Evolutionary conservation across 202 grass and related monocot species (phyloP).

Genomic region (Setaria viridis): DNA sequence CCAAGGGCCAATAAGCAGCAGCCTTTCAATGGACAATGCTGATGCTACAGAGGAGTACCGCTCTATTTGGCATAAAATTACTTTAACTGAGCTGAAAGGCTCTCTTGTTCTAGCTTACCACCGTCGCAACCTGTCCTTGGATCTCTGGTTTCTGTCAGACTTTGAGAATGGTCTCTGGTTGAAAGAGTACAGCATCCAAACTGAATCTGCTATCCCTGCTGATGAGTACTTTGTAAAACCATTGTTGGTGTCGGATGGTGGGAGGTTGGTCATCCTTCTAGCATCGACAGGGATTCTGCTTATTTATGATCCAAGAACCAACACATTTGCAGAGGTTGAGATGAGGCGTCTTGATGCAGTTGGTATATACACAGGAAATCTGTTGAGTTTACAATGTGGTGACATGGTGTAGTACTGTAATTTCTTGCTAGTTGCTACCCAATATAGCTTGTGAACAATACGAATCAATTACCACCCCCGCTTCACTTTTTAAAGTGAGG

Average conservation of each 20-base stretch:
- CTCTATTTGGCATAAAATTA: neutral
- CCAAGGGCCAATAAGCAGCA: neutral
- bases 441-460: neutral
- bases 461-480: neutral
- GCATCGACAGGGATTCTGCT: neutral
- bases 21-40: neutral
- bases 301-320: neutral
- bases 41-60: neutral
- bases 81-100: neutral
- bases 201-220: neutral
- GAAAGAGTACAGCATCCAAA: neutral
- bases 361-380: neutral
- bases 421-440: neutral
- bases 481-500: neutral
- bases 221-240: neutral
- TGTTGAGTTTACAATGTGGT: neutral
- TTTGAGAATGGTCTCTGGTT: slow-evolving; percentile 9
- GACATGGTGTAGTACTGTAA: neutral
- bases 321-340: neutral
- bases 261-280: neutral
- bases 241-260: neutral
- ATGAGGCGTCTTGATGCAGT: neutral
- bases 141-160: neutral
- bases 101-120: neutral
- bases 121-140: neutral